Conservation (phyloP, 2,329 filamentous ascomycete species). For the Periconia sp. region DNA sequence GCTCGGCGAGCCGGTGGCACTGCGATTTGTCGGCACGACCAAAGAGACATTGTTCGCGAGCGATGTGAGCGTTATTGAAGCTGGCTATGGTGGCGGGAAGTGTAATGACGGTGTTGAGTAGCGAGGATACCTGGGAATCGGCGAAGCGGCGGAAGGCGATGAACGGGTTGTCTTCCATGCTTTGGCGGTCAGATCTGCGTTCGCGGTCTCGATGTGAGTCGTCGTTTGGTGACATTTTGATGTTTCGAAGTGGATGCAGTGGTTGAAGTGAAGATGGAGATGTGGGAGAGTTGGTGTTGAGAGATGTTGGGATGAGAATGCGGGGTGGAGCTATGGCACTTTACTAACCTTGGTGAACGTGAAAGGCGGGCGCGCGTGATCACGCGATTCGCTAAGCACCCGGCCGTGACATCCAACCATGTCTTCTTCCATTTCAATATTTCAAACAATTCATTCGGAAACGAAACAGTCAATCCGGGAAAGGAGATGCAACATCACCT, state of each 20-base stretch:
- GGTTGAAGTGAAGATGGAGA: constrained; percentile 6
- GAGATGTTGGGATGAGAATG: constrained; percentile 2
- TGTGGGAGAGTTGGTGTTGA: background rate
- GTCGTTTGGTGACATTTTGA: constrained; percentile 27
- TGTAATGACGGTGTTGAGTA: constrained; percentile 56
- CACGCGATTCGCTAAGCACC: background rate
- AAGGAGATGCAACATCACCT: no score
- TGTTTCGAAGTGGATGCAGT: constrained; percentile 4
- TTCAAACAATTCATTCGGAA: no score
- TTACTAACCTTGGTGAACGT: background rate
- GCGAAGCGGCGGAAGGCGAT: constrained; percentile 63
- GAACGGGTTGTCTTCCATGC: constrained; percentile 54
- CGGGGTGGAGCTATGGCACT: constrained; percentile 6
- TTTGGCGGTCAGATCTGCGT: constrained; percentile 1
- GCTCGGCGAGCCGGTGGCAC: constrained; percentile 27
- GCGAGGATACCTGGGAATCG: constrained; percentile 58
- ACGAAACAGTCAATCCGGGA: no score
- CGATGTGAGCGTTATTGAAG: constrained; percentile 31
- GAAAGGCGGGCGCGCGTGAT: background rate
- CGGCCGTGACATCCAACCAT: background rate
- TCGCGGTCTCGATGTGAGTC: constrained; percentile 16
- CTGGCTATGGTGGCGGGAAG: constrained; percentile 35
- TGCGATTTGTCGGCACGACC: constrained; percentile 29
- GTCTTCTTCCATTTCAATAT: no score
- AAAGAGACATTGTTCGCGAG: constrained; percentile 36